These are phyloP conservation scores for Paramecium bursaria DNA, from an alignment of 73 alveolate species.

Conservation along the genomic window DNA sequence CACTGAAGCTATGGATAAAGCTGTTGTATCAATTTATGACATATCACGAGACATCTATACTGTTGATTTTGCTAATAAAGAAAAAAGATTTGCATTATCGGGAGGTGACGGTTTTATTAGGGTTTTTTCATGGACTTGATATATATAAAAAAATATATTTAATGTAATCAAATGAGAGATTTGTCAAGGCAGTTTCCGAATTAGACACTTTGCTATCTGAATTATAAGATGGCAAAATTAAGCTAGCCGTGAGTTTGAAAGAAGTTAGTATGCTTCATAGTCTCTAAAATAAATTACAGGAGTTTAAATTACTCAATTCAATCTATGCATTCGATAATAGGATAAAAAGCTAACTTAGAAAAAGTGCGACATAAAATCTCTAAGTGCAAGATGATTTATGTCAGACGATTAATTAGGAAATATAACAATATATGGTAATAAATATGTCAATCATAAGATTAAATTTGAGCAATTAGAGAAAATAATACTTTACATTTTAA, in stretches of 20 bases:
- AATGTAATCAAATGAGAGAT: too few species aligned
- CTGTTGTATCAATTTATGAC: conserved; percentile 82
- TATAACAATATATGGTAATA: neutral
- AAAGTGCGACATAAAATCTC: neutral
- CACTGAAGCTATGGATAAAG: conserved; percentile 77
- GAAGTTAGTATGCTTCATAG: conserved; percentile 22
- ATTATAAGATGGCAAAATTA: conserved; percentile 12
- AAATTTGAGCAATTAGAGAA: conserved; percentile 19
- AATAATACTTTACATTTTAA: conserved; percentile 39
- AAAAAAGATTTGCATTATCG: conserved; percentile 87
- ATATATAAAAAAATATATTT: too few species aligned
- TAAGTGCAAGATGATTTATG: conserved; percentile 20
- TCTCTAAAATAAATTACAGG: conserved; percentile 10
- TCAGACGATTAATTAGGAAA: neutral
- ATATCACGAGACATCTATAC: conserved; percentile 81
- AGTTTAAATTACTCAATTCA: conserved; percentile 47
- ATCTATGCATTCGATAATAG: conserved; percentile 21
- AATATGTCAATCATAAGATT: neutral
- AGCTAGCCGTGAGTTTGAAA: conserved; percentile 13
- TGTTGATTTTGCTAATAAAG: conserved; percentile 83
- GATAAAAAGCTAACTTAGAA: neutral
- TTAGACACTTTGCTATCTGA: conserved; percentile 10
- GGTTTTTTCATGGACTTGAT: too few species aligned
- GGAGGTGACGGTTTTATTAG: conserved; percentile 93
- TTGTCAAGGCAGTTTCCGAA: conserved; percentile 17